Percentiles rank a stretch among this genome's conserved stretches.
phyloP scores from a whole-genome alignment of 2,329 filamentous ascomycete species.

The Colletotrichum sp. region DNA sequence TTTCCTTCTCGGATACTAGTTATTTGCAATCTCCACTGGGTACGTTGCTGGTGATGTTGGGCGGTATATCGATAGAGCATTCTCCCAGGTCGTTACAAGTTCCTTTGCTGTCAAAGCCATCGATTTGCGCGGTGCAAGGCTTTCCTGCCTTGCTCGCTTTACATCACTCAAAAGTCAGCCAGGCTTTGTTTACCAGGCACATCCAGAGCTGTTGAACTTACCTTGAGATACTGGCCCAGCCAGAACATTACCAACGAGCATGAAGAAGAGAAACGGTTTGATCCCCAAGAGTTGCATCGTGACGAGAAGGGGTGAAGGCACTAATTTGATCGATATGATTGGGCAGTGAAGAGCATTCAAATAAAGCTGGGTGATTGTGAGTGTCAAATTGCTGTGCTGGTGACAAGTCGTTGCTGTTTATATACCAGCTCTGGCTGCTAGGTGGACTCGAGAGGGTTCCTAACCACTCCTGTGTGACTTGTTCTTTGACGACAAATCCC shows the following conservation, averaged over 20 bases:
- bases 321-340: accelerated
- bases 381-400: background rate
- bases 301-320: accelerated
- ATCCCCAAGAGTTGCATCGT: background rate
- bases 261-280: background rate
- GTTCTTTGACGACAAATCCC: background rate
- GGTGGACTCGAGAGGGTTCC: accelerated
- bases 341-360: background rate
- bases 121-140: background rate
- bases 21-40: background rate
- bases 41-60: background rate
- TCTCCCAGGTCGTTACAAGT: background rate
- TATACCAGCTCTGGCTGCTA: background rate
- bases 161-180: background rate
- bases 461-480: background rate
- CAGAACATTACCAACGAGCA: background rate
- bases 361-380: background rate
- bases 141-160: background rate
- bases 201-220: background rate
- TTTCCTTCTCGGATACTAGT: accelerated
- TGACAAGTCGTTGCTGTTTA: background rate
- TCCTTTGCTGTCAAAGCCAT: background rate
- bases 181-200: accelerated
- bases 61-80: background rate
- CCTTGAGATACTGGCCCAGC: background rate